Evolutionary conservation across 2,329 filamentous ascomycete species (phyloP).

Genomic region (Saccharata proteae): DNA sequence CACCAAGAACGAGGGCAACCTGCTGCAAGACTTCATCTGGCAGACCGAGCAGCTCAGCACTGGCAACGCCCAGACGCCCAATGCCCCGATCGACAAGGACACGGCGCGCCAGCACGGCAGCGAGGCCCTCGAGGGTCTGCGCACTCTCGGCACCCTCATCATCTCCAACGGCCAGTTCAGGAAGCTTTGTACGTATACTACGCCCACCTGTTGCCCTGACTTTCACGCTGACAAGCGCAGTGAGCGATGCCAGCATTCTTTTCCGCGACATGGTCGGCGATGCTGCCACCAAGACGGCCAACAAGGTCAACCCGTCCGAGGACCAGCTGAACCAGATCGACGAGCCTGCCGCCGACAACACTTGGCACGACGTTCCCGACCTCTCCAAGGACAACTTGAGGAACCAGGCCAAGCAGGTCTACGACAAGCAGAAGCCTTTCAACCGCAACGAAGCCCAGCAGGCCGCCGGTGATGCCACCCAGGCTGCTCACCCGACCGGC

Average conservation of each 20-base stretch:
- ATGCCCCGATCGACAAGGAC: constrained; percentile 61
- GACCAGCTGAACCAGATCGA: constrained; percentile 70
- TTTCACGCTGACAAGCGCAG: constrained; percentile 21
- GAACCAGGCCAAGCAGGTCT: constrained; percentile 50
- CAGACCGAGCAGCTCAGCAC: constrained; percentile 67
- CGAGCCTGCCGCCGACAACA: constrained; percentile 74
- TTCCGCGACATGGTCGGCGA: constrained; percentile 87
- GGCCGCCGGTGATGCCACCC: constrained; percentile 44
- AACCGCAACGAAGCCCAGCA: constrained; percentile 48
- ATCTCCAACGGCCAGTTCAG: constrained; percentile 95
- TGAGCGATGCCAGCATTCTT: constrained; percentile 69
- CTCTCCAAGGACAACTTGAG: constrained; percentile 58
- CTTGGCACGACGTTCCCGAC: constrained; percentile 81
- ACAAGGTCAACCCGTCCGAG: constrained; percentile 62
- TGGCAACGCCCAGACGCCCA: constrained; percentile 48
- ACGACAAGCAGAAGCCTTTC: constrained; percentile 46
- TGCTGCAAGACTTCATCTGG: constrained; percentile 96
- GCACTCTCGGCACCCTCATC: constrained; percentile 76
- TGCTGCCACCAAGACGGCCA: constrained; percentile 67
- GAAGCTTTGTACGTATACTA: constrained; percentile 57
- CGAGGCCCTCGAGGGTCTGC: constrained; percentile 70
- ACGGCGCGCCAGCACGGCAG: constrained; percentile 72
- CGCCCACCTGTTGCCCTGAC: not conserved
- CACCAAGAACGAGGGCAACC: constrained; percentile 88
- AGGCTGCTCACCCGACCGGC: constrained; percentile 44